Evolutionary conservation across 495 filamentous ascomycete genomes (phyloP).

Genomic region (Penicillium dipodomyicola): DNA sequence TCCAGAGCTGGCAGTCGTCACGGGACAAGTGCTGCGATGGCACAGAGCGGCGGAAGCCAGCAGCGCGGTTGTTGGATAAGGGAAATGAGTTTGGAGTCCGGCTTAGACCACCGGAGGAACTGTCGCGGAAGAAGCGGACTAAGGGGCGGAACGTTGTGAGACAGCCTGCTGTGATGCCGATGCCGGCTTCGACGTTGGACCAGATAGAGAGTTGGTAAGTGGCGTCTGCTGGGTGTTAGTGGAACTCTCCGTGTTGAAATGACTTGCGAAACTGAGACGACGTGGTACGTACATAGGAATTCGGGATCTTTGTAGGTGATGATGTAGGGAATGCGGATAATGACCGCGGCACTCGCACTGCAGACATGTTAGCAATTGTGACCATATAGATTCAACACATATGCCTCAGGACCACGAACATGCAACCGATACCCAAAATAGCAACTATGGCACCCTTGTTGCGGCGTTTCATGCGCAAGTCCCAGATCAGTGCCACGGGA

Average conservation of each 20-base stretch:
- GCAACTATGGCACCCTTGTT: slow-evolving; percentile 28
- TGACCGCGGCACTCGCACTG: slow-evolving; percentile 37
- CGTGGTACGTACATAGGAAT: slow-evolving; percentile 30
- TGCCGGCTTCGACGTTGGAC: slow-evolving; percentile 39
- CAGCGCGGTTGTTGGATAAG: slow-evolving; percentile 20
- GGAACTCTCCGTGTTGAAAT: background rate
- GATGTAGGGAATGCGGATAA: slow-evolving; percentile 38
- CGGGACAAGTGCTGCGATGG: slow-evolving; percentile 14
- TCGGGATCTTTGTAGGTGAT: slow-evolving; percentile 23
- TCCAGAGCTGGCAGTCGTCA: slow-evolving; percentile 23
- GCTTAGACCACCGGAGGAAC: slow-evolving; percentile 22
- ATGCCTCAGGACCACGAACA: slow-evolving; percentile 21
- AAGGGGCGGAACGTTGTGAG: slow-evolving; percentile 41
- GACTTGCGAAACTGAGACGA: background rate
- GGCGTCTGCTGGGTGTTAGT: slow-evolving; percentile 21
- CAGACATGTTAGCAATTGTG: slow-evolving; percentile 9
- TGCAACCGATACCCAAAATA: slow-evolving; percentile 36
- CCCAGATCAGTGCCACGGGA: slow-evolving; percentile 31
- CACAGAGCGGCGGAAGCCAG: slow-evolving; percentile 11
- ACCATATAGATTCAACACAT: slow-evolving; percentile 4
- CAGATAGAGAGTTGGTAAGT: slow-evolving; percentile 41
- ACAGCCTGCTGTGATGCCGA: slow-evolving; percentile 42
- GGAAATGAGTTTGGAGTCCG: slow-evolving; percentile 21
- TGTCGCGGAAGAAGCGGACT: slow-evolving; percentile 32
- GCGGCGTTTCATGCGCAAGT: slow-evolving; percentile 31